These are phyloP conservation scores for Limonomyces culmigenus DNA, from an alignment of 1,284 basidiomycete genomes.

Conservation along the genomic window DNA sequence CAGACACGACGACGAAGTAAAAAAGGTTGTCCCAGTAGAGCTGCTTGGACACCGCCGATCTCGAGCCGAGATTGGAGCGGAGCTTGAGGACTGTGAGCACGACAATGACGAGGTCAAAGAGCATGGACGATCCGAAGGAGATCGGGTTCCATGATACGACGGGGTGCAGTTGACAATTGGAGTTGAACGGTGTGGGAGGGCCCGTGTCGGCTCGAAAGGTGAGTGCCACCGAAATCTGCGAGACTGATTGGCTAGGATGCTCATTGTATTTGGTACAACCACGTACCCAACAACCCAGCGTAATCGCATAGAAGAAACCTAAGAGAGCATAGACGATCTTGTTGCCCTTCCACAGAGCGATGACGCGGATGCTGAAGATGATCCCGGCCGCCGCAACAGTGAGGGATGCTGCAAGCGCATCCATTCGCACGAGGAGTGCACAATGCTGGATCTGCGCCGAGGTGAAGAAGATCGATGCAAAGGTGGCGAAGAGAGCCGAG, in stretches of 20 bases:
- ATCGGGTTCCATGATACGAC: constrained; percentile 8
- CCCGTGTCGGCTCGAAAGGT: constrained; percentile 7
- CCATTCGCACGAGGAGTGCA: constrained; percentile 4
- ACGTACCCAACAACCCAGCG: constrained; percentile 5
- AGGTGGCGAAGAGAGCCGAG: constrained; percentile 7
- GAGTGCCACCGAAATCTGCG: constrained; percentile 6
- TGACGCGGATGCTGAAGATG: constrained; percentile 7
- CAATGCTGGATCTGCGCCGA: constrained; percentile 7
- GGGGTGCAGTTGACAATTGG: constrained; percentile 7
- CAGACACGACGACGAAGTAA: constrained; percentile 13
- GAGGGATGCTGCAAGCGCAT: constrained; percentile 5
- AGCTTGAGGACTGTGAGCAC: constrained; percentile 13
- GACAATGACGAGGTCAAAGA: constrained; percentile 13
- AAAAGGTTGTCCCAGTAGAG: constrained; percentile 12
- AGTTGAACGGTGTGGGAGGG: constrained; percentile 6
- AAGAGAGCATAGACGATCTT: no score
- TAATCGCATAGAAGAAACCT: constrained; percentile 2
- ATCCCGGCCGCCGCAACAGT: constrained; percentile 7
- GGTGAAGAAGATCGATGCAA: constrained; percentile 8
- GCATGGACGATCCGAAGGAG: constrained; percentile 8
- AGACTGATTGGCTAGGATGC: no score
- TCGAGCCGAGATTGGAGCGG: constrained; percentile 10
- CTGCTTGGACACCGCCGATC: constrained; percentile 9
- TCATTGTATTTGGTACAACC: no score
- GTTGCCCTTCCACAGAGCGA: constrained; percentile 7